Evolutionary conservation across 2,329 filamentous ascomycete genomes (phyloP).

Genomic region (Nectriaceae sp.): DNA sequence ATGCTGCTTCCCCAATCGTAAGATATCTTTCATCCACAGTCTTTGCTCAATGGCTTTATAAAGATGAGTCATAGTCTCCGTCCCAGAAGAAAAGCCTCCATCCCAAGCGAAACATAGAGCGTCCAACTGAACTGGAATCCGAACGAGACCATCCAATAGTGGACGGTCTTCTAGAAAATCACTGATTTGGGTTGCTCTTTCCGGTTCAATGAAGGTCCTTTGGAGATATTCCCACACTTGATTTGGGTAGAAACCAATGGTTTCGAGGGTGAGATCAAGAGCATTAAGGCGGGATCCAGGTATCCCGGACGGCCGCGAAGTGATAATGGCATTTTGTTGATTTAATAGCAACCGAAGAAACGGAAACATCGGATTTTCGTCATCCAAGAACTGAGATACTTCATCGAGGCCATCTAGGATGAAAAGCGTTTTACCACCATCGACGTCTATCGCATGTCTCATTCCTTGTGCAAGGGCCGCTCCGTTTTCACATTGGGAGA

Average conservation of each 20-base stretch:
- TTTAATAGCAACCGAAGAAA: conserved; percentile 31
- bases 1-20: conserved; percentile 27
- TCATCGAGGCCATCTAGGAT: conserved; percentile 48
- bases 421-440: conserved; percentile 35
- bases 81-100: conserved; percentile 7
- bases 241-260: conserved; percentile 38
- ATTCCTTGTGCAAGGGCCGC: conserved; percentile 17
- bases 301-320: conserved; percentile 36
- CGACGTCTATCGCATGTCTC: conserved; percentile 3
- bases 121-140: conserved; percentile 48
- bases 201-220: not conserved
- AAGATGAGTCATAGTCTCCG: conserved; percentile 40
- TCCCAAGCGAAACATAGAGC: conserved; percentile 43
- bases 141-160: conserved; percentile 38
- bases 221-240: conserved; percentile 38
- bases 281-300: conserved; percentile 9
- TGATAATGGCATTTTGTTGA: conserved; percentile 40
- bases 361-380: conserved; percentile 10
- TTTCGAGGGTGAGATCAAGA: conserved; percentile 40
- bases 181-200: conserved; percentile 23
- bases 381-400: conserved; percentile 27
- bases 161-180: conserved; percentile 34
- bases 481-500: conserved; percentile 12
- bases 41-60: conserved; percentile 35
- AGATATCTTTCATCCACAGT: conserved; percentile 42